phyloP scores from a whole-genome alignment of 1,284 basidiomycete species.

The Laetiporus sulphureus region DNA sequence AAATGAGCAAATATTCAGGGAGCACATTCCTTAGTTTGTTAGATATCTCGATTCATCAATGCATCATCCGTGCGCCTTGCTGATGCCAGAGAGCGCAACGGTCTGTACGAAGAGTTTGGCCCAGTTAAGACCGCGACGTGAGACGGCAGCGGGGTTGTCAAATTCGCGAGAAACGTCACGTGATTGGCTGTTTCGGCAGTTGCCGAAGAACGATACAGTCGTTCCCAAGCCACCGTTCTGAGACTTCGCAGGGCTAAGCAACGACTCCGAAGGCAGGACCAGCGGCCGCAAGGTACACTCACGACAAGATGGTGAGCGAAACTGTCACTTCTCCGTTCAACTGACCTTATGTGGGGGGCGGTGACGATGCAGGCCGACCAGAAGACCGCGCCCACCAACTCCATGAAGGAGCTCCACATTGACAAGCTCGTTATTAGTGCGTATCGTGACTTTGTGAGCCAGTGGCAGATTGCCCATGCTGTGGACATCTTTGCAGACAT shows the following conservation, averaged over 20 bases:
- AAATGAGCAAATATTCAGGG: too few relatives aligned
- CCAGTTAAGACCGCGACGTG: too few relatives aligned
- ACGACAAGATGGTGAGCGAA: conserved; percentile 18
- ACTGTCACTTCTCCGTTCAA: conserved; percentile 1
- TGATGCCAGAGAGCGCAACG: too few relatives aligned
- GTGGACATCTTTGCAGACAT: conserved; percentile 88
- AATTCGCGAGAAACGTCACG: not conserved
- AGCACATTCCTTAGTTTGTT: too few relatives aligned
- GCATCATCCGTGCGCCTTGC: too few relatives aligned
- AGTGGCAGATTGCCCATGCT: too few relatives aligned
- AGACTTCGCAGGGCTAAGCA: conserved; percentile 3
- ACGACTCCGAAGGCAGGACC: conserved; percentile 15
- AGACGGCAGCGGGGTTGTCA: too few relatives aligned
- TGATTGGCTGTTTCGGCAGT: conserved; percentile 2
- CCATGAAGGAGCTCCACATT: conserved; percentile 94
- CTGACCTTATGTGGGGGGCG: not conserved
- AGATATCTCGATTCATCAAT: too few relatives aligned
- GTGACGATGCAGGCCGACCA: conserved; percentile 63
- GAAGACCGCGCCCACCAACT: conserved; percentile 85
- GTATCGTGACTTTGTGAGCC: too few relatives aligned
- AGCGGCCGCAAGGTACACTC: conserved; percentile 18
- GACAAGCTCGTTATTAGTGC: conserved; percentile 99
- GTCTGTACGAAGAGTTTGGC: too few relatives aligned
- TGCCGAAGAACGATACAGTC: conserved; percentile 17
- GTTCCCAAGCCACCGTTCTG: conserved; percentile 20